Percentiles rank a stretch among this genome's conserved stretches.
phyloP scores from a whole-genome alignment of 176 grass and related monocot species.

The Juncus inflexus region DNA sequence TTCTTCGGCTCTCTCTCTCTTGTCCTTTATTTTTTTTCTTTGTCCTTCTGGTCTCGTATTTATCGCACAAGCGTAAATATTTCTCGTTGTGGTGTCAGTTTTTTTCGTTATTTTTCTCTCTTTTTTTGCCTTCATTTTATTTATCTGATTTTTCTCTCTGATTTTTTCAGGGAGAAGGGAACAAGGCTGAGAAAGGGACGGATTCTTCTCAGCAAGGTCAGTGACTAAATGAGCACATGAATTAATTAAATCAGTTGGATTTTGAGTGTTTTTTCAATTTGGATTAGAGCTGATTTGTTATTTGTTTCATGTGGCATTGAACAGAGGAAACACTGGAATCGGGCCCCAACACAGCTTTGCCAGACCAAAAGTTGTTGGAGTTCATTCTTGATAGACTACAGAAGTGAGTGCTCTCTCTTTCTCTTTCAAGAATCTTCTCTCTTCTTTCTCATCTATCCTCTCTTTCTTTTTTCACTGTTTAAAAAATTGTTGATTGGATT shows the following conservation, averaged over 20 bases:
- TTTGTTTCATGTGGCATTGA: constrained; percentile 28
- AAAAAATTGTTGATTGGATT: not conserved
- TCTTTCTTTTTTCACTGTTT: constrained; percentile 6
- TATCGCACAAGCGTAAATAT: not conserved
- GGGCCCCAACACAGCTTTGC: constrained; percentile 36
- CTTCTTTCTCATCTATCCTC: not conserved
- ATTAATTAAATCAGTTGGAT: constrained; percentile 5
- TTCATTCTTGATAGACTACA: constrained; percentile 53
- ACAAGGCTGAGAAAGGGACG: constrained; percentile 33
- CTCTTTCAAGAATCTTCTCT: constrained; percentile 10
- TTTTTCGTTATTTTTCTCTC: not conserved
- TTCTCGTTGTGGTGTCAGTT: not conserved
- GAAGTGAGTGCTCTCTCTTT: constrained; percentile 34
- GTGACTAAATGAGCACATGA: constrained; percentile 20
- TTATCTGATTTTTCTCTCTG: not conserved
- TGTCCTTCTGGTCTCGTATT: constrained; percentile 6
- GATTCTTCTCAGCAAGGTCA: constrained; percentile 39
- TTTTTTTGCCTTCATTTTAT: not conserved
- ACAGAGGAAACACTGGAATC: constrained; percentile 31
- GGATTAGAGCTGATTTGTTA: constrained; percentile 14
- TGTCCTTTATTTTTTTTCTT: constrained; percentile 8
- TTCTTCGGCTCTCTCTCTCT: constrained; percentile 12
- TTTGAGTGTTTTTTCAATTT: not conserved
- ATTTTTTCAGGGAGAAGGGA: constrained; percentile 32
- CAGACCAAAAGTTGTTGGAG: constrained; percentile 41